A percentile compares a stretch with the other conserved stretches of the same genome.
Evolutionary conservation across 2,329 filamentous ascomycete genomes (phyloP).

Genomic region (Sclerotinia nivalis): DNA sequence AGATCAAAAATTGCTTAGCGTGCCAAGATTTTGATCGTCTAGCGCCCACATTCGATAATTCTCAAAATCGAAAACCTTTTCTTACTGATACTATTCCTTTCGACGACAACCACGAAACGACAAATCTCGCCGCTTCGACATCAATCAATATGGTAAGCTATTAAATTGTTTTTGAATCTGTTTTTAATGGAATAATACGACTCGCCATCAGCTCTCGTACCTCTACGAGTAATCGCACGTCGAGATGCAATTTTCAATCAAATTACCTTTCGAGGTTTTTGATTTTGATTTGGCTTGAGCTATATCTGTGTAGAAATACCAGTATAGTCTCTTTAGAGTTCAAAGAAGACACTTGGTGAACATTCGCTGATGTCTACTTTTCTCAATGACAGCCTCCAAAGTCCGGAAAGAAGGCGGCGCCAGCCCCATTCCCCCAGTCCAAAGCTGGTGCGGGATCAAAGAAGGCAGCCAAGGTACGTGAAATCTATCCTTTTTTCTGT

Average conservation of each 20-base stretch:
- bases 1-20: neutral
- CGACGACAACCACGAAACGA: slow-evolving; percentile 27
- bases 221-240: slow-evolving; percentile 45
- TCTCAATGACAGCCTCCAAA: slow-evolving; percentile 99
- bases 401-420: slow-evolving; percentile 93
- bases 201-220: slow-evolving; percentile 43
- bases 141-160: slow-evolving; percentile 63
- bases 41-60: slow-evolving; percentile 28
- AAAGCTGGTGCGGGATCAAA: slow-evolving; percentile 80
- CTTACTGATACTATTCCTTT: slow-evolving; percentile 32
- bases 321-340: slow-evolving; percentile 80
- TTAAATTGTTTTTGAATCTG: slow-evolving; percentile 41
- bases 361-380: slow-evolving; percentile 95
- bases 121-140: slow-evolving; percentile 43
- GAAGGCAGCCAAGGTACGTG: slow-evolving; percentile 93
- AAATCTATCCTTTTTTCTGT: slow-evolving; percentile 24
- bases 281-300: slow-evolving; percentile 68
- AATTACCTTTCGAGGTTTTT: slow-evolving; percentile 39
- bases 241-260: slow-evolving; percentile 41
- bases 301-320: slow-evolving; percentile 45
- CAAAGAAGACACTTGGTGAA: slow-evolving; percentile 81
- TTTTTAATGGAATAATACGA: slow-evolving; percentile 35
- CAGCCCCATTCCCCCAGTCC: slow-evolving; percentile 92
- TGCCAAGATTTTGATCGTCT: slow-evolving; percentile 34
- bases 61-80: slow-evolving; percentile 31